phyloP scores from a whole-genome alignment of 129 eudicot genomes.

The Arctium lappa region DNA sequence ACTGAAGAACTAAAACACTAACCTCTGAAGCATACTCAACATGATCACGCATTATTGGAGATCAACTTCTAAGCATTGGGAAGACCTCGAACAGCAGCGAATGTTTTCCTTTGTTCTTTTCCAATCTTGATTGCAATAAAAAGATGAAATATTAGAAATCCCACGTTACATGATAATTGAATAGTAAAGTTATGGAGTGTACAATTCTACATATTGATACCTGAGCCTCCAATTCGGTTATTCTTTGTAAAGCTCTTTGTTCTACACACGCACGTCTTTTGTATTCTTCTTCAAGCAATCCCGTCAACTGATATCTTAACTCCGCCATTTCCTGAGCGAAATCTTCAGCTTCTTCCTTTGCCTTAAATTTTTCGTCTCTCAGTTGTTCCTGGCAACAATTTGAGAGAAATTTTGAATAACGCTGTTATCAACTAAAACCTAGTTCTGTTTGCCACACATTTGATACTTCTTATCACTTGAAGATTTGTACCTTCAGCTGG shows the following conservation, averaged over 20 bases:
- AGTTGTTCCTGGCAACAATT: conserved; percentile 60
- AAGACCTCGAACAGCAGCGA: conserved; percentile 27
- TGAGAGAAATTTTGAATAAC: neutral
- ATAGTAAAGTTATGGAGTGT: neutral
- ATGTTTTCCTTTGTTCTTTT: conserved; percentile 44
- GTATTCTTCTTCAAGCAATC: conserved; percentile 86
- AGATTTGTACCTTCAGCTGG: conserved; percentile 55
- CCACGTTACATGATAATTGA: neutral
- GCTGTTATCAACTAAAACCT: neutral
- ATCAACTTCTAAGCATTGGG: conserved; percentile 25
- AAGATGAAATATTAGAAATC: conserved; percentile 11
- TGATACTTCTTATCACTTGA: neutral
- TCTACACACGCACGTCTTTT: conserved; percentile 76
- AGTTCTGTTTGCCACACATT: neutral
- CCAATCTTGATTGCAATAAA: conserved; percentile 44
- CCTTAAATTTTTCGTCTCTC: conserved; percentile 59
- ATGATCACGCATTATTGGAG: conserved; percentile 1
- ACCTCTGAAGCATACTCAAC: conserved; percentile 28
- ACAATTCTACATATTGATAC: conserved; percentile 26
- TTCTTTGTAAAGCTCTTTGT: conserved; percentile 76
- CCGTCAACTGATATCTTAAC: conserved; percentile 74
- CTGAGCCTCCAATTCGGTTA: conserved; percentile 86
- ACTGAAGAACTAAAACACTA: neutral
- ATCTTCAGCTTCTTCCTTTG: conserved; percentile 90
- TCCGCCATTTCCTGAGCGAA: conserved; percentile 98